Base-by-base conservation (phyloP, 2,329 filamentous ascomycete species). In the Exophiala xenobiotica region DNA sequence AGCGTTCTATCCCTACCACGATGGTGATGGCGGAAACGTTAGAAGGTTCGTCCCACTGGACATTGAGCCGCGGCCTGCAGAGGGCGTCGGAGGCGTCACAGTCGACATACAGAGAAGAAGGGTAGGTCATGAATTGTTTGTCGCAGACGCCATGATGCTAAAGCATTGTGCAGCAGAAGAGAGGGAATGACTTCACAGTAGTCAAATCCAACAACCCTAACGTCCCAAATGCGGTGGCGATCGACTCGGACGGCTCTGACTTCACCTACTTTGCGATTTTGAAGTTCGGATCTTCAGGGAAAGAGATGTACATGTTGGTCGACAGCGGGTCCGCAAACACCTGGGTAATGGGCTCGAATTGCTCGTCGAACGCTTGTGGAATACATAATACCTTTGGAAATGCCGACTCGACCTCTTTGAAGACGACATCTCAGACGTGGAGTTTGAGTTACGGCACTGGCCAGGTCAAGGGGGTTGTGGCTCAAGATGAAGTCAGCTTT, bases 341-440 rank as follows among this genome's bases (percentile, higher is more conserved):
- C 9, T 96, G 90, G 90, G 81, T 95, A 16, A 93, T 93, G 81
- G 81, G 85, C 23, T 74, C 81, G 12, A 72, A 77, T 48, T 96
- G 90, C 72, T 76, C 68, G 12, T 82, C 81, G 2, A 68, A 76
- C 19, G 80, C 88, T 3, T 96, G 90, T 67, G 66, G 70, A 23
- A 74, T 76, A 59, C 90, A 95, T 67, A 82, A 82, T 62, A 82
- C 78, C 0, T 92, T 89, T 64, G 86, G 86, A 11, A 65, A 77
- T 3, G 69, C 73, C 2, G 79, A 86, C 58, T 95, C 90, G 3
- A 78, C 72, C 41, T 83, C 84, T 1, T 78, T 88, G 42, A 69
- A 81, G 56, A 69, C 74, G 26, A 75, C 75, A 0, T 68, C 70
- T 26, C 73, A 77, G 3, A 63, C 70, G 6, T 95, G 90, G 63